Evolutionary conservation across 2,329 filamentous ascomycete species (phyloP).

Genomic region (Ophiostoma sp.): DNA sequence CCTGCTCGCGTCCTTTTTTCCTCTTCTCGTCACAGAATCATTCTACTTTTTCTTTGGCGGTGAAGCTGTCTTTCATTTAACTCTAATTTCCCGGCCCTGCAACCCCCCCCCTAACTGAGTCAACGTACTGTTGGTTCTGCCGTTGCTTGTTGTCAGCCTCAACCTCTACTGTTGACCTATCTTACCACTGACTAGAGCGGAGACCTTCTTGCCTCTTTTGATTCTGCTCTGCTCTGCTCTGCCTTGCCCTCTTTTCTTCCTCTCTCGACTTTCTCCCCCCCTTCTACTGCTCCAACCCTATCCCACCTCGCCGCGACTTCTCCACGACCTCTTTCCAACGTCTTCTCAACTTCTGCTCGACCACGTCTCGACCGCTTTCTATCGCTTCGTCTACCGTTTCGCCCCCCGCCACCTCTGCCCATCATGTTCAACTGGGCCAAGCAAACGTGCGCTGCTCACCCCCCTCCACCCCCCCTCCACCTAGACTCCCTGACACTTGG

Average conservation of each 20-base stretch:
- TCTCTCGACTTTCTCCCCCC: neutral
- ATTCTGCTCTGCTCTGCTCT: neutral
- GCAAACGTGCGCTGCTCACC: conserved; percentile 63
- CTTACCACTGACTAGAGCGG: conserved; percentile 1
- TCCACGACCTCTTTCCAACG: neutral
- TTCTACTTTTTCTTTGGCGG: conserved; percentile 8
- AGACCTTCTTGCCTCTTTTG: conserved; percentile 14
- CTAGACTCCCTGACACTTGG: neutral
- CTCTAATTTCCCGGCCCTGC: conserved; percentile 13
- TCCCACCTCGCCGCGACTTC: neutral
- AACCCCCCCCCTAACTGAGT: neutral
- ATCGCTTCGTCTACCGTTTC: neutral
- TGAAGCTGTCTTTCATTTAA: neutral
- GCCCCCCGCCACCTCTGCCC: conserved; percentile 9
- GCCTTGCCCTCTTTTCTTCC: neutral
- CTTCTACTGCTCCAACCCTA: neutral
- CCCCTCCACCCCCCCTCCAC: neutral
- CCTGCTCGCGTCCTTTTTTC: neutral
- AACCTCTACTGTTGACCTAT: neutral
- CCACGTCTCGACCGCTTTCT: neutral
- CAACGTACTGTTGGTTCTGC: neutral
- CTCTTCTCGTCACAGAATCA: neutral
- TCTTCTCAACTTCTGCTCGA: neutral
- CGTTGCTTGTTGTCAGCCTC: conserved; percentile 15
- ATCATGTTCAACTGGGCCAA: conserved; percentile 93